Percentiles rank a stretch among this genome's conserved stretches.
Conservation (phyloP, 768 basidiomycete genomes). For the Chalciporus sphaerocephalus region DNA sequence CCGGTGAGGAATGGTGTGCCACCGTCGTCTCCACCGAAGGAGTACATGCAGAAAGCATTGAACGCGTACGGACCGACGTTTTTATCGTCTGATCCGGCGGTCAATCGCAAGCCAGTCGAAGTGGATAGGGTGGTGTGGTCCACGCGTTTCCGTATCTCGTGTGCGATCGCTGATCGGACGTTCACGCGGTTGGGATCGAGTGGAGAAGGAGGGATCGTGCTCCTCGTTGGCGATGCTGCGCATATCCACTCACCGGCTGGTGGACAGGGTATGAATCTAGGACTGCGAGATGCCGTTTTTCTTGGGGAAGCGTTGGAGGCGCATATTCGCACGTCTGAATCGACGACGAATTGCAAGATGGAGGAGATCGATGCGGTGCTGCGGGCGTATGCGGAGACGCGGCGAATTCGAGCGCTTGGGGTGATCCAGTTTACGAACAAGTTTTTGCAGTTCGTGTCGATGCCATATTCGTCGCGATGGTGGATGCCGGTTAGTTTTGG, state of each 20-base stretch:
- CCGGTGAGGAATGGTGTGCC: slow-evolving; percentile 30
- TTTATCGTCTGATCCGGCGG: slow-evolving; percentile 33
- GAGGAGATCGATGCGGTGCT: no score
- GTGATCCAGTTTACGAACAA: no score
- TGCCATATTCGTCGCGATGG: slow-evolving; percentile 17
- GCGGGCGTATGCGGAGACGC: no score
- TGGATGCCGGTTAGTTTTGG: slow-evolving; percentile 21
- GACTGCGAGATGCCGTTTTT: slow-evolving; percentile 46
- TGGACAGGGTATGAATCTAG: slow-evolving; percentile 53
- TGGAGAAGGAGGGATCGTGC: slow-evolving; percentile 6
- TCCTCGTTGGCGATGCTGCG: slow-evolving; percentile 43
- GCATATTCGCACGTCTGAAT: slow-evolving; percentile 21
- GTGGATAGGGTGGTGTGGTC: slow-evolving; percentile 39
- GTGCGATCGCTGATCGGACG: slow-evolving; percentile 38
- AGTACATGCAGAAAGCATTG: slow-evolving; percentile 39
- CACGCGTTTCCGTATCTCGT: slow-evolving; percentile 42
- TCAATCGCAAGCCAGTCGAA: slow-evolving; percentile 26
- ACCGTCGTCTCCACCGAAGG: slow-evolving; percentile 32
- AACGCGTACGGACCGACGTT: slow-evolving; percentile 35
- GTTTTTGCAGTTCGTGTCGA: slow-evolving; percentile 14
- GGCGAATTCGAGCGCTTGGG: no score
- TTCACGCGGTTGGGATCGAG: slow-evolving; percentile 31
- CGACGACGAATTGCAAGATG: neutral
- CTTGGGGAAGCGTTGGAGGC: slow-evolving; percentile 39
- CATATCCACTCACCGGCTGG: slow-evolving; percentile 48